Evolutionary conservation across 2,329 filamentous ascomycete species (phyloP).

Genomic region (Colletotrichum sp.): DNA sequence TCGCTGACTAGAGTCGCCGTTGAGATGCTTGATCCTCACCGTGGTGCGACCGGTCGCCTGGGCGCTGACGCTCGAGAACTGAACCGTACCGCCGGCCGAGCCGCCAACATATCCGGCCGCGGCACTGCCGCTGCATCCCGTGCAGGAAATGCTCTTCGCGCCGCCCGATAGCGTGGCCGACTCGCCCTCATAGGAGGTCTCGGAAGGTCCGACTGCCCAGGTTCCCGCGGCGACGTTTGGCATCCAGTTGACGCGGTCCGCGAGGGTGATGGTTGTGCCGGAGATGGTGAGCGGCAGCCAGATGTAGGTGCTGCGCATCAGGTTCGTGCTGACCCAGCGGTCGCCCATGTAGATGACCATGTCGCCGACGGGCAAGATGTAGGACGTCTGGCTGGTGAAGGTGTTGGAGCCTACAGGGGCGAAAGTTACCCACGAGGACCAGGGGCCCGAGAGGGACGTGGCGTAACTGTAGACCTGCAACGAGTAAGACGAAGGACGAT

Average conservation of each 20-base stretch:
- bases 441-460: conserved; percentile 61
- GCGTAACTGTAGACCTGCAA: conserved; percentile 59
- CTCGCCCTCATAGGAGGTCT: conserved; percentile 60
- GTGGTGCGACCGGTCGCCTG: conserved; percentile 51
- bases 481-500: background rate
- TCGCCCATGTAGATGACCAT: conserved; percentile 70
- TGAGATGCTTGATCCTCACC: conserved; percentile 59
- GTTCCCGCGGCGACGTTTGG: conserved; percentile 48
- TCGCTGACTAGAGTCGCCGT: conserved; percentile 58
- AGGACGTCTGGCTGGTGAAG: conserved; percentile 67
- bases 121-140: conserved; percentile 53
- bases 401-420: conserved; percentile 61
- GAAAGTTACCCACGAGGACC: conserved; percentile 66
- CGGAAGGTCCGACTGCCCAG: conserved; percentile 47
- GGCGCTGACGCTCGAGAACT: conserved; percentile 50
- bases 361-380: conserved; percentile 52
- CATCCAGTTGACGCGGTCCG: conserved; percentile 62
- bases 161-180: conserved; percentile 47
- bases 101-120: conserved; percentile 64
- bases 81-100: conserved; percentile 46
- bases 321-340: conserved; percentile 65
- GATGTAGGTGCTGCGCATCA: conserved; percentile 66
- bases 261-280: conserved; percentile 55
- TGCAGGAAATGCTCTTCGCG: conserved; percentile 53
- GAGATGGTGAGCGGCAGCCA: conserved; percentile 66